Conservation (phyloP, 2,329 filamentous ascomycete species). For the Endoconidiophora laricicola region DNA sequence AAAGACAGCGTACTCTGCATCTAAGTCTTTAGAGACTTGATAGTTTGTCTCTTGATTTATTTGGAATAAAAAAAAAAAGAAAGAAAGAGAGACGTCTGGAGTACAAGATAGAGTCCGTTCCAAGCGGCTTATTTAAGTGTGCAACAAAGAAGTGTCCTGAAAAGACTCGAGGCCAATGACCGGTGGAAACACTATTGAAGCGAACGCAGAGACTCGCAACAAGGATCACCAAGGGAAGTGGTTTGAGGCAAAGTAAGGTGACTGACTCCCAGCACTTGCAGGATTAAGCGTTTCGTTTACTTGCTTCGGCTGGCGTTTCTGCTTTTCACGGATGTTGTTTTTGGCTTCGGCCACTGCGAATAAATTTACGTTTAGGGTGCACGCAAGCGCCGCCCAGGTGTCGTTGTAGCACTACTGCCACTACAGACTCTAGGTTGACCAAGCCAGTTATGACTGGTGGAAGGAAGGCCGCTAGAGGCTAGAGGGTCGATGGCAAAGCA, state of each 20-base stretch:
- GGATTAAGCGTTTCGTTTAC: too few relatives aligned
- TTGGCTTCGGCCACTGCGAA: too few relatives aligned
- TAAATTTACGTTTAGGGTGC: too few relatives aligned
- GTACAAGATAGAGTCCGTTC: background rate
- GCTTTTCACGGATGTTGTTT: too few relatives aligned
- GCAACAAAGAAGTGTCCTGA: background rate
- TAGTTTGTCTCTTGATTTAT: too few relatives aligned
- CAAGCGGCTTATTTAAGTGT: constrained; percentile 8
- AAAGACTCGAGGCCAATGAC: background rate
- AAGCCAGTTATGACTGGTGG: background rate
- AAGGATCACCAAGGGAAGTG: constrained; percentile 2
- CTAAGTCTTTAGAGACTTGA: background rate
- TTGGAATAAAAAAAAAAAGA: constrained; percentile 1
- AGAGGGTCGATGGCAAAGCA: constrained; percentile 3
- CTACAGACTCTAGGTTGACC: too few relatives aligned
- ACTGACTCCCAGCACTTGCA: too few relatives aligned
- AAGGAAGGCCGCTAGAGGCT: constrained; percentile 3
- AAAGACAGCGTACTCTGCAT: background rate
- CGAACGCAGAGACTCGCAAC: background rate
- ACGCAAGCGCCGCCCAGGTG: too few relatives aligned
- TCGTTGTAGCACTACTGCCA: too few relatives aligned
- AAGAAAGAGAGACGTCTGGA: background rate
- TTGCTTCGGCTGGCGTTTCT: too few relatives aligned
- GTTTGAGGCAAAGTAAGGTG: background rate
- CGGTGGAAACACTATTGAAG: background rate